Percentiles rank a stretch among this genome's conserved stretches.
These are phyloP conservation scores for Miscanthus lutarioriparius DNA, from an alignment of 176 grass and related monocot species.

Conservation along the genomic window DNA sequence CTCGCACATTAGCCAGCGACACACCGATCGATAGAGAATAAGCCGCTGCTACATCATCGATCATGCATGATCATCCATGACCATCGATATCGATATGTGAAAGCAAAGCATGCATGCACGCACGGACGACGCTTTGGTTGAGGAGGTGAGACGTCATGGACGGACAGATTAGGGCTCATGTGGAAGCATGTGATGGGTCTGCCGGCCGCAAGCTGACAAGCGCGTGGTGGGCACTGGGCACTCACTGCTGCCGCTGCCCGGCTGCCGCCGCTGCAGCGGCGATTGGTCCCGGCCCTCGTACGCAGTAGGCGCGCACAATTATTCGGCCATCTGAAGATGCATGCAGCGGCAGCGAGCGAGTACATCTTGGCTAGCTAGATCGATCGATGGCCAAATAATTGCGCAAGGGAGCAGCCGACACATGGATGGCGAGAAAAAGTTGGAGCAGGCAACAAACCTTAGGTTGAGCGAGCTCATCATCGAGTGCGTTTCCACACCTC, in stretches of 20 bases:
- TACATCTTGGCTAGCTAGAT: constrained; percentile 12
- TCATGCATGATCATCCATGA: not conserved
- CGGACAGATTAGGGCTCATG: not conserved
- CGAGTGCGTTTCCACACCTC: not conserved
- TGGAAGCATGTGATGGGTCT: constrained; percentile 24
- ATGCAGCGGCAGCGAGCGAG: not conserved
- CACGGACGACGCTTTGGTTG: not conserved
- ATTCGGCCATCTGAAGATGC: constrained; percentile 22
- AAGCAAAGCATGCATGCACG: not conserved
- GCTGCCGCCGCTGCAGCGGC: not conserved
- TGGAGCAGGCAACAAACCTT: constrained; percentile 7
- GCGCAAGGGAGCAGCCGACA: not conserved
- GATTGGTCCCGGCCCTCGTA: constrained; percentile 32
- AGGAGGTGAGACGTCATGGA: constrained; percentile 9
- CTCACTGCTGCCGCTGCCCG: too few species aligned
- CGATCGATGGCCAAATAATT: constrained; percentile 35
- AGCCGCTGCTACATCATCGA: not conserved
- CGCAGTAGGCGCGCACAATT: constrained; percentile 20
- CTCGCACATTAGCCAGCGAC: not conserved
- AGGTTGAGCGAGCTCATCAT: not conserved
- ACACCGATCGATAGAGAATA: too few species aligned
- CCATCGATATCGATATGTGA: not conserved
- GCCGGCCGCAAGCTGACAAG: constrained; percentile 37
- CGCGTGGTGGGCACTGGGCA: not conserved
- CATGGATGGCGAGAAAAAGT: constrained; percentile 13